Percentiles rank a stretch among this genome's conserved stretches.
Evolutionary conservation across 2,329 filamentous ascomycete species (phyloP).

Genomic region (Aureobasidium uvarum): DNA sequence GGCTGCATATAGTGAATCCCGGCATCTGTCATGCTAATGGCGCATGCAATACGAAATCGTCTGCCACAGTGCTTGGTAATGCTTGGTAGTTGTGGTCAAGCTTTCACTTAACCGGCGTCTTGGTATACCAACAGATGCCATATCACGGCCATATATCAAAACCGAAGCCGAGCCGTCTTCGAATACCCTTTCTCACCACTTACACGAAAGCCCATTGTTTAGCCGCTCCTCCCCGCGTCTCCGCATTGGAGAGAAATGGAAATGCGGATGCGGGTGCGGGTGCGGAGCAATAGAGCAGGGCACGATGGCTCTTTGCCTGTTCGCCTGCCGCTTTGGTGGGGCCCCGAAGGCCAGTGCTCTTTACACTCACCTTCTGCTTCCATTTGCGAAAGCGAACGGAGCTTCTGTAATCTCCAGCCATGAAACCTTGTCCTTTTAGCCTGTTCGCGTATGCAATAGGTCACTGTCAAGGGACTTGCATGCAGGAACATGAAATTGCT

Average conservation of each 20-base stretch:
- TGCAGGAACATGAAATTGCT: constrained; percentile 13
- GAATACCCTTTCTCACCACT: neutral
- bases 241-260: neutral
- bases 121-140: neutral
- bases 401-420: constrained; percentile 1
- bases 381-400: constrained; percentile 1
- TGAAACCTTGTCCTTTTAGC: constrained; percentile 15
- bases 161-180: neutral
- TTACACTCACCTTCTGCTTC: neutral
- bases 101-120: neutral
- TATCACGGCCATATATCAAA: neutral
- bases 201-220: neutral
- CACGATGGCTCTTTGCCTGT: constrained; percentile 12
- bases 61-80: constrained; percentile 15
- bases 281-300: constrained; percentile 4
- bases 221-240: constrained; percentile 18
- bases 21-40: neutral
- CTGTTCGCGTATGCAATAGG: constrained; percentile 8
- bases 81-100: constrained; percentile 7
- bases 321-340: constrained; percentile 10
- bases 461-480: neutral
- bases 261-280: constrained; percentile 15
- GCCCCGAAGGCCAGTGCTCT: constrained; percentile 21
- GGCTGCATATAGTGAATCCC: neutral
- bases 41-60: too few species aligned